phyloP scores from a whole-genome alignment of 2,329 filamentous ascomycete species.

The Botrytis squamosa region DNA sequence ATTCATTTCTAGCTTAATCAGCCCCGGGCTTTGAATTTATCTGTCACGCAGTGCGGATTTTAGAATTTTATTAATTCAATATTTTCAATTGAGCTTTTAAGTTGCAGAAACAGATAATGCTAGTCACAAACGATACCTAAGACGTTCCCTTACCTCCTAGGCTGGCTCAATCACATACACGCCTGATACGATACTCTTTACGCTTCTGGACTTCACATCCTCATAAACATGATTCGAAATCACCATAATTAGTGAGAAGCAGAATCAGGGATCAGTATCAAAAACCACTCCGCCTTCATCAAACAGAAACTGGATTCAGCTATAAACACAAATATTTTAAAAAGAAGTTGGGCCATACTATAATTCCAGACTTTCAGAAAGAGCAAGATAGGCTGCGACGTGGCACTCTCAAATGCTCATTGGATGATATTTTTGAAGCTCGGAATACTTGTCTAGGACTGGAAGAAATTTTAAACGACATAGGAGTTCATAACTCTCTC shows the following conservation, averaged over 20 bases:
- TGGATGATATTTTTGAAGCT: rapidly evolving
- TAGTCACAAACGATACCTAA: not conserved
- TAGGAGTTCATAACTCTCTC: not conserved
- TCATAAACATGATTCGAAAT: not conserved
- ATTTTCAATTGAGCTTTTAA: not conserved
- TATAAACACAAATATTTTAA: not conserved
- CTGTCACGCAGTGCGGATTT: not conserved
- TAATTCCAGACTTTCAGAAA: not conserved
- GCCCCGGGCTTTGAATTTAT: too few relatives aligned
- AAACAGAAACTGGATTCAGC: not conserved
- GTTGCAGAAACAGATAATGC: not conserved
- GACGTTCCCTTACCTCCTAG: not conserved
- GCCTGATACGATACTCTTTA: not conserved
- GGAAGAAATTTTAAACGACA: not conserved
- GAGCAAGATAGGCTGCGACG: not conserved
- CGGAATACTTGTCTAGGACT: not conserved
- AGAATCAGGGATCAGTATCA: too few relatives aligned
- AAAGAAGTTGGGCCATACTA: rapidly evolving
- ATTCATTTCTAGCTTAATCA: not conserved
- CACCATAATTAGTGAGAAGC: too few relatives aligned
- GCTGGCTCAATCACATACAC: not conserved
- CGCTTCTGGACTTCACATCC: rapidly evolving
- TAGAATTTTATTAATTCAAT: not conserved
- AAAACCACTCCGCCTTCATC: not conserved
- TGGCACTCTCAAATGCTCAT: not conserved